These are phyloP conservation scores for Hippophae gyantsensis DNA, from an alignment of 306 rosid species.

Conservation along the genomic window DNA sequence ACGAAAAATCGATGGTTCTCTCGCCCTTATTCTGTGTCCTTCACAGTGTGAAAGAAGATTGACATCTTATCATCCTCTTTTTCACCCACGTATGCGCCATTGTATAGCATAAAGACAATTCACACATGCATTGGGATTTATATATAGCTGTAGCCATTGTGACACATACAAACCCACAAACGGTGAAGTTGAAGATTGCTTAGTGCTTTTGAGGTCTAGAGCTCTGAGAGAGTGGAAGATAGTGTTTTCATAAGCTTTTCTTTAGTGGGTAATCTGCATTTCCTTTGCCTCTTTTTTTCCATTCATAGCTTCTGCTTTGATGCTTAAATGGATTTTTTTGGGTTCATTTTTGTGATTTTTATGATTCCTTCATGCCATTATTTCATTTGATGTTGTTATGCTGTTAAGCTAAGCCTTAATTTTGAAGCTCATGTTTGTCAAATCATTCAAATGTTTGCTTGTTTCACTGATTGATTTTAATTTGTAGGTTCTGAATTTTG, in stretches of 20 bases:
- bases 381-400: neutral
- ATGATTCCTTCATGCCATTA: neutral
- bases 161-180: no score
- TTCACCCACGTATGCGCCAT: neutral
- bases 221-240: no score
- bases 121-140: conserved; percentile 6
- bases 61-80: conserved; percentile 11
- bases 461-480: neutral
- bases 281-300: no score
- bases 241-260: no score
- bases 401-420: neutral
- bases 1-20: neutral
- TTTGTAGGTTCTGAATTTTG: neutral
- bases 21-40: conserved; percentile 11
- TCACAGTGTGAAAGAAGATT: neutral
- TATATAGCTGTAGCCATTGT: neutral
- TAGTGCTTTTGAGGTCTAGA: no score
- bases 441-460: neutral
- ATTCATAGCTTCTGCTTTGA: neutral
- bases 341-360: neutral
- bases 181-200: no score
- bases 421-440: neutral
- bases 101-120: neutral
- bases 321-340: neutral
- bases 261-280: no score